Evolutionary conservation across 371 early-diverging fungal genomes (phyloP).

Genomic region (Lichtheimia corymbifera): DNA sequence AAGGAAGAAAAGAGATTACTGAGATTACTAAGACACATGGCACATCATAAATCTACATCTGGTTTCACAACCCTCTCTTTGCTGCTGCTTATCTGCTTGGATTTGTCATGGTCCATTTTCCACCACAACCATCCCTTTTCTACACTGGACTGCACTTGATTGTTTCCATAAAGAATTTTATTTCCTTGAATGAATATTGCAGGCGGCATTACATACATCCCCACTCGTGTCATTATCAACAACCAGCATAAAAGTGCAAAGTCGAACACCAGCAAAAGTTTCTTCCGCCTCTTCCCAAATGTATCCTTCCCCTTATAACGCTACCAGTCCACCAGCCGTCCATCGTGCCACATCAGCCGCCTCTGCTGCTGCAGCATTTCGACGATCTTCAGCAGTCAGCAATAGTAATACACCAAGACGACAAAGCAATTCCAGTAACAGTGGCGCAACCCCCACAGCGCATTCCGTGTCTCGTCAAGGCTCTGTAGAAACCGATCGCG

Average conservation of each 20-base stretch:
- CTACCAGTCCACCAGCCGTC: slow-evolving; percentile 24
- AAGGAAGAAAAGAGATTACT: neutral
- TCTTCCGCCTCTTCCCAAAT: neutral
- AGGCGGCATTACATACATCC: neutral
- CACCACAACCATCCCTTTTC: too few relatives aligned
- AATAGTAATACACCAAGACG: slow-evolving; percentile 10
- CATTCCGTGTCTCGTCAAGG: slow-evolving; percentile 39
- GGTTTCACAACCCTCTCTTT: too few relatives aligned
- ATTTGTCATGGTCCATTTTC: too few relatives aligned
- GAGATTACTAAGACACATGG: neutral
- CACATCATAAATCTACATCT: too few relatives aligned
- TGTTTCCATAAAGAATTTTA: neutral
- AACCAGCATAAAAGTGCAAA: too few relatives aligned
- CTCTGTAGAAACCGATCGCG: slow-evolving; percentile 46
- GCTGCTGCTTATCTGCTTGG: too few relatives aligned
- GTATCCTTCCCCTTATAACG: slow-evolving; percentile 33
- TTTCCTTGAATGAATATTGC: neutral
- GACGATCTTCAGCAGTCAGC: slow-evolving; percentile 17
- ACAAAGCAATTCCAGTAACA: slow-evolving; percentile 24
- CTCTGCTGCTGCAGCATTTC: slow-evolving; percentile 41
- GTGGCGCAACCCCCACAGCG: slow-evolving; percentile 13
- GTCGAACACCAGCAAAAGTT: too few relatives aligned
- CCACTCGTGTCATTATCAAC: neutral
- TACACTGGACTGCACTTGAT: neutral
- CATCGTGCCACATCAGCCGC: slow-evolving; percentile 41